Conservation (phyloP, 345 rosid genomes). For the Mangifera indica region DNA sequence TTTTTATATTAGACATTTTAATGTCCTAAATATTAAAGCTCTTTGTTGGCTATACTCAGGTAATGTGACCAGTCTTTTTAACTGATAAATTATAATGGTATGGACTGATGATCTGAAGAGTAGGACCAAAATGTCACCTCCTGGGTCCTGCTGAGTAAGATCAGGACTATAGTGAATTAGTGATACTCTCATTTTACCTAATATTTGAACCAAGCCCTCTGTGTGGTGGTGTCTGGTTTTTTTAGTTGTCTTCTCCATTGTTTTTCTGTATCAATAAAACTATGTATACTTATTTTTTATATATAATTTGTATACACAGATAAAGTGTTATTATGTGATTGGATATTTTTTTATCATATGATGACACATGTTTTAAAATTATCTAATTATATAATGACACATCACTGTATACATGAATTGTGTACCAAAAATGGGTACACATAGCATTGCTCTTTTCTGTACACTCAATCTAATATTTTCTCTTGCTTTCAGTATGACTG, state of each 20-base stretch:
- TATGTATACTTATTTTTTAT: no score
- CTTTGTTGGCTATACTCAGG: neutral
- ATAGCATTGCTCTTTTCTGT: no score
- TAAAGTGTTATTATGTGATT: no score
- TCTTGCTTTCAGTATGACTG: slow-evolving; percentile 2
- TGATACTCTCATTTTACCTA: neutral
- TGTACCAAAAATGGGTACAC: no score
- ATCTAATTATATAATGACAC: no score
- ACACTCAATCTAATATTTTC: neutral
- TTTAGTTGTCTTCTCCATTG: neutral
- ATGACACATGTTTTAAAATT: no score
- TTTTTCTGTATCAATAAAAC: neutral
- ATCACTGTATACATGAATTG: no score
- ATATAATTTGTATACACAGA: no score
- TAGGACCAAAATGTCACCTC: neutral
- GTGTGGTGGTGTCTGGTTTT: neutral
- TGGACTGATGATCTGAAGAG: neutral
- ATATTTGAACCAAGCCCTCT: neutral
- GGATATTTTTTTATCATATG: no score
- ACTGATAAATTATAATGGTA: neutral
- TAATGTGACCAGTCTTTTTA: neutral
- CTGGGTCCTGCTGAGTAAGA: neutral
- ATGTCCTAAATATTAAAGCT: neutral
- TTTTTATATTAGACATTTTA: no score
- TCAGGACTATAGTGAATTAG: neutral